phyloP scores from a whole-genome alignment of 345 rosid genomes.

The Melastoma malabathricum region DNA sequence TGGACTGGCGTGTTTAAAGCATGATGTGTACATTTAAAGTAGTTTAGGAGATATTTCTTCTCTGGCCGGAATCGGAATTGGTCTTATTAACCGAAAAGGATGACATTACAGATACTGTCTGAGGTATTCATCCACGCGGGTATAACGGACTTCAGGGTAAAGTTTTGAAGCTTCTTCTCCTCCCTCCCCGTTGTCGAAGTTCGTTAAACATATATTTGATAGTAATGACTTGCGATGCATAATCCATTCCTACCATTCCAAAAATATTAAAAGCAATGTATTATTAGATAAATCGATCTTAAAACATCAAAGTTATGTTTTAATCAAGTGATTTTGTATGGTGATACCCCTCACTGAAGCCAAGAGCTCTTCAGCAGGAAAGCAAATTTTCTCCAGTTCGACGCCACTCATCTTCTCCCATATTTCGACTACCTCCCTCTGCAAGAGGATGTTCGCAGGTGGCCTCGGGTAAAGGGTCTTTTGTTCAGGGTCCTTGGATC shows the following conservation, averaged over 20 bases:
- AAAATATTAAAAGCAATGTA: background rate
- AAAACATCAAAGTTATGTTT: background rate
- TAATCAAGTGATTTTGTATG: background rate
- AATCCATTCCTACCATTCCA: slow-evolving; percentile 29
- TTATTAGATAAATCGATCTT: no score
- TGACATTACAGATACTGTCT: background rate
- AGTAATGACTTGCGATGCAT: slow-evolving; percentile 58
- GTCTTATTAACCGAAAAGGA: no score
- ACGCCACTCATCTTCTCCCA: slow-evolving; percentile 65
- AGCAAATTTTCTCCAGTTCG: slow-evolving; percentile 25
- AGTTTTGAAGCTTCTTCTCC: slow-evolving; percentile 65
- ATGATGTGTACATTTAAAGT: no score
- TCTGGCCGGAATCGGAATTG: no score
- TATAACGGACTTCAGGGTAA: slow-evolving; percentile 63
- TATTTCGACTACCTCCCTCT: slow-evolving; percentile 31
- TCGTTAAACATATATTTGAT: slow-evolving; percentile 61
- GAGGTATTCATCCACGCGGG: slow-evolving; percentile 55
- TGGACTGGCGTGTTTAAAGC: no score
- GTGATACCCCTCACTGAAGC: slow-evolving; percentile 52
- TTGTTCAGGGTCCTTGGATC: slow-evolving; percentile 61
- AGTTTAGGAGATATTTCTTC: no score
- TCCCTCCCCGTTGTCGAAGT: slow-evolving; percentile 50
- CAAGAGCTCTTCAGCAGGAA: slow-evolving; percentile 38
- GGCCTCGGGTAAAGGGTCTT: slow-evolving; percentile 47
- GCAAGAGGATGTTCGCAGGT: slow-evolving; percentile 44